Evolutionary conservation across 352 stramenopile species (phyloP).

Genomic region (Globisporangium emineosum): DNA sequence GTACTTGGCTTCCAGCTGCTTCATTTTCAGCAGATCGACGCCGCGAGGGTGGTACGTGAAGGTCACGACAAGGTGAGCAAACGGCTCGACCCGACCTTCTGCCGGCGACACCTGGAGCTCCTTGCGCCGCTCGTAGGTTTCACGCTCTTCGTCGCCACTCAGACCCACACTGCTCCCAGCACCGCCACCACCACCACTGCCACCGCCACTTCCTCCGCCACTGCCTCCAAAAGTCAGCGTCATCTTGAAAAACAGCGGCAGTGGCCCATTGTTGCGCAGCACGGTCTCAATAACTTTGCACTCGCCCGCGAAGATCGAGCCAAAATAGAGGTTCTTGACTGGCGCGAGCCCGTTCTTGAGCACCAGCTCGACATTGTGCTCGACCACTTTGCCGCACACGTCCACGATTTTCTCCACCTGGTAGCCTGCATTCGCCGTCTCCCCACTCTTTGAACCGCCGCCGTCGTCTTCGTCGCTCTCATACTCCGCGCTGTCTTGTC

Average conservation of each 20-base stretch:
- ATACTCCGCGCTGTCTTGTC: conserved; percentile 16
- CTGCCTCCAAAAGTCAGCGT: conserved; percentile 42
- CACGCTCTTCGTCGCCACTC: conserved; percentile 51
- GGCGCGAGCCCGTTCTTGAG: conserved; percentile 38
- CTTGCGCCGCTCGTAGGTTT: conserved; percentile 61
- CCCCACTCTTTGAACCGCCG: neutral
- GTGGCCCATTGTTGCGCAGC: conserved; percentile 74
- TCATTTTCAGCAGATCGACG: conserved; percentile 32
- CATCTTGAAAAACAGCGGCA: conserved; percentile 60
- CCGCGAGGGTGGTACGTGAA: conserved; percentile 52
- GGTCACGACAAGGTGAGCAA: conserved; percentile 34
- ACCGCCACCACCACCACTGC: conserved; percentile 8
- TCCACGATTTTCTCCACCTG: conserved; percentile 73
- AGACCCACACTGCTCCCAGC: neutral
- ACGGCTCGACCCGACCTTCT: conserved; percentile 63
- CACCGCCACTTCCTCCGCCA: conserved; percentile 1
- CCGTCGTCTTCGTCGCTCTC: conserved; percentile 14
- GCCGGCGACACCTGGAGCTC: conserved; percentile 58
- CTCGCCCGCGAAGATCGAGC: conserved; percentile 69
- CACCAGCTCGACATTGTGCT: conserved; percentile 86
- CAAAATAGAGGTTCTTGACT: conserved; percentile 61
- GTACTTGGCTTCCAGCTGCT: conserved; percentile 23
- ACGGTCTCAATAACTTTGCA: conserved; percentile 53
- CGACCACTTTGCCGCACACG: conserved; percentile 69
- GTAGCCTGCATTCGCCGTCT: conserved; percentile 3